Evolutionary conservation across 129 eudicot species (phyloP).

Genomic region (Logfia minima): DNA sequence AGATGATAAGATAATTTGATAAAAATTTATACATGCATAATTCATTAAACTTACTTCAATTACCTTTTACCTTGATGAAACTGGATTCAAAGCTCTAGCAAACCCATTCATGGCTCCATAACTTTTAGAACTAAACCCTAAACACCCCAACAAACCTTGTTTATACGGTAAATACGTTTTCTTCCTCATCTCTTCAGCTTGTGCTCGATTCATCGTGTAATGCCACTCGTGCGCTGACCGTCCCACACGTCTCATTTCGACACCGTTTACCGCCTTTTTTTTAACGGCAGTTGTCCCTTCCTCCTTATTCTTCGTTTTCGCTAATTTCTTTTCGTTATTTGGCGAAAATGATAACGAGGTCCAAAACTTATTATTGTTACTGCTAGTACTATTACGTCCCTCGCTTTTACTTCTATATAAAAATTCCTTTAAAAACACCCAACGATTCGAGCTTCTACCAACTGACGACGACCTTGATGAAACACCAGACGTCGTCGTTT

Average conservation of each 20-base stretch:
- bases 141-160: conserved; percentile 78
- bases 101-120: conserved; percentile 85
- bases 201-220: conserved; percentile 72
- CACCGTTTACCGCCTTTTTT: conserved; percentile 50
- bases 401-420: conserved; percentile 82
- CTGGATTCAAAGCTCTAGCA: conserved; percentile 70
- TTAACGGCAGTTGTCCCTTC: conserved; percentile 10
- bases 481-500: conserved; percentile 57
- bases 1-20: conserved; percentile 23
- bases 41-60: no score
- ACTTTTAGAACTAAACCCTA: conserved; percentile 83
- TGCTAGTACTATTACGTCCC: conserved; percentile 51
- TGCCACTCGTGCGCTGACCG: conserved; percentile 67
- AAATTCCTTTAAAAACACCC: conserved; percentile 82
- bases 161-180: conserved; percentile 80
- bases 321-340: conserved; percentile 35
- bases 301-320: conserved; percentile 25
- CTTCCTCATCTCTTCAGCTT: conserved; percentile 91
- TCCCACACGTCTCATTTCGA: conserved; percentile 38
- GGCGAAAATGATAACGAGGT: conserved; percentile 48
- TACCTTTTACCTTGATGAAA: conserved; percentile 60
- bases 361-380: conserved; percentile 59
- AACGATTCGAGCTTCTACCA: conserved; percentile 69
- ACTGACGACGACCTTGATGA: conserved; percentile 73
- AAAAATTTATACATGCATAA: conserved; percentile 27